Percentiles rank a stretch among this genome's conserved stretches.
These are phyloP conservation scores for Penicillium sp. DNA, from an alignment of 2,329 filamentous ascomycete species.

Conservation along the genomic window DNA sequence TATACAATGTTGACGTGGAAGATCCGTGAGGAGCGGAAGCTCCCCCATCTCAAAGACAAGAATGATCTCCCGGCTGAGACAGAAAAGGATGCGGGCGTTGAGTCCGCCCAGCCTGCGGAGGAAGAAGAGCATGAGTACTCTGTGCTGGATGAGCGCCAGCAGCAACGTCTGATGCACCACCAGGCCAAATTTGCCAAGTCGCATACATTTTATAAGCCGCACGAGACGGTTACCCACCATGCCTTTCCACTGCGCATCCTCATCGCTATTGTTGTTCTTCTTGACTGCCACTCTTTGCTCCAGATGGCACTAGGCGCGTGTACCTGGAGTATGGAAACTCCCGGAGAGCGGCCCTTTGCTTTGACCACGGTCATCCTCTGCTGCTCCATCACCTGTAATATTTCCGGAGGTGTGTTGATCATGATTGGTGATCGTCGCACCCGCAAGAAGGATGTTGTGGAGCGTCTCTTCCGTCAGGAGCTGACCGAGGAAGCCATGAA, in stretches of 20 bases:
- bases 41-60: slow-evolving; percentile 67
- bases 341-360: slow-evolving; percentile 65
- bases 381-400: slow-evolving; percentile 76
- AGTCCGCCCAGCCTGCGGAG: slow-evolving; percentile 45
- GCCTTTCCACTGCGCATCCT: slow-evolving; percentile 77
- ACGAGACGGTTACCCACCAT: slow-evolving; percentile 80
- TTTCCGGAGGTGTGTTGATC: slow-evolving; percentile 75
- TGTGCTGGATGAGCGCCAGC: slow-evolving; percentile 68
- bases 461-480: slow-evolving; percentile 75
- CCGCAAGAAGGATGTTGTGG: slow-evolving; percentile 82
- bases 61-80: slow-evolving; percentile 65
- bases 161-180: slow-evolving; percentile 72
- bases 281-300: slow-evolving; percentile 78
- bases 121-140: slow-evolving; percentile 60
- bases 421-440: slow-evolving; percentile 74
- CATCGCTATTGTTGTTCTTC: slow-evolving; percentile 74
- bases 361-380: slow-evolving; percentile 81
- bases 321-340: slow-evolving; percentile 78
- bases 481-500: slow-evolving; percentile 69
- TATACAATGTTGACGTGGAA: slow-evolving; percentile 71
- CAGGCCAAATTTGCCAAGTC: slow-evolving; percentile 79
- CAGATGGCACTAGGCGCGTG: slow-evolving; percentile 78
- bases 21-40: slow-evolving; percentile 62
- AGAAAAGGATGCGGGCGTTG: slow-evolving; percentile 50
- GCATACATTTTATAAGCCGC: slow-evolving; percentile 86